Conservation (phyloP, 768 basidiomycete species). For the Coprinopsis cinerea region DNA sequence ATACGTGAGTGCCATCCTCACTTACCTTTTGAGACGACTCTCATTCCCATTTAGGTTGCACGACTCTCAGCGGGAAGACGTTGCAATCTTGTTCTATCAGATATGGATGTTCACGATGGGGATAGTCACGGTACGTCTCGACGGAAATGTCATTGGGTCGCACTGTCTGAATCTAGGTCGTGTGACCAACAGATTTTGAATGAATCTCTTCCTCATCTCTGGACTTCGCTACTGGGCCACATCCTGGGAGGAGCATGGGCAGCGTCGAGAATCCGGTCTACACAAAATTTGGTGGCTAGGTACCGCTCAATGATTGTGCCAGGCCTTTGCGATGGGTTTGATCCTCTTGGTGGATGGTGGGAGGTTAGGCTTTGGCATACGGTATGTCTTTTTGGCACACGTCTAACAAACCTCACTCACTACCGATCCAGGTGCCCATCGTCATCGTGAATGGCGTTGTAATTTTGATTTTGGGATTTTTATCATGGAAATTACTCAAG, state of each 20-base stretch:
- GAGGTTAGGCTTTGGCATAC: constrained; percentile 25
- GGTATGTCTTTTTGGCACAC: constrained; percentile 23
- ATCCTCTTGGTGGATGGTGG: constrained; percentile 41
- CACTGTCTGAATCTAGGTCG: too few species aligned
- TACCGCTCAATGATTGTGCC: constrained; percentile 32
- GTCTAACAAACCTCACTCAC: constrained; percentile 2
- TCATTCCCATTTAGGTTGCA: constrained; percentile 21
- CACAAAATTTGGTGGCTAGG: constrained; percentile 21
- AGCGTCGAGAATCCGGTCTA: constrained; percentile 33
- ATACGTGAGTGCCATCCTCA: constrained; percentile 29
- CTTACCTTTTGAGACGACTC: background rate
- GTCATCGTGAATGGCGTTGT: constrained; percentile 31
- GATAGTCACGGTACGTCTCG: constrained; percentile 41
- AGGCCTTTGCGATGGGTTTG: constrained; percentile 32
- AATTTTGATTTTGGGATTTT: constrained; percentile 28
- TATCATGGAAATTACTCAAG: constrained; percentile 39
- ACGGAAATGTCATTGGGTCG: too few species aligned
- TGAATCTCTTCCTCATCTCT: constrained; percentile 48
- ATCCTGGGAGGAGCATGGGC: constrained; percentile 43
- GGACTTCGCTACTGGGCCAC: constrained; percentile 40
- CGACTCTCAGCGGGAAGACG: constrained; percentile 41
- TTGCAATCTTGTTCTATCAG: constrained; percentile 40
- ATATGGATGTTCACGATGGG: constrained; percentile 43
- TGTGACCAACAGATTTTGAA: constrained; percentile 46
- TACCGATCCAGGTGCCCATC: constrained; percentile 31